These are phyloP conservation scores for Termitomyces sp. DNA, from an alignment of 768 basidiomycete species.

Conservation along the genomic window DNA sequence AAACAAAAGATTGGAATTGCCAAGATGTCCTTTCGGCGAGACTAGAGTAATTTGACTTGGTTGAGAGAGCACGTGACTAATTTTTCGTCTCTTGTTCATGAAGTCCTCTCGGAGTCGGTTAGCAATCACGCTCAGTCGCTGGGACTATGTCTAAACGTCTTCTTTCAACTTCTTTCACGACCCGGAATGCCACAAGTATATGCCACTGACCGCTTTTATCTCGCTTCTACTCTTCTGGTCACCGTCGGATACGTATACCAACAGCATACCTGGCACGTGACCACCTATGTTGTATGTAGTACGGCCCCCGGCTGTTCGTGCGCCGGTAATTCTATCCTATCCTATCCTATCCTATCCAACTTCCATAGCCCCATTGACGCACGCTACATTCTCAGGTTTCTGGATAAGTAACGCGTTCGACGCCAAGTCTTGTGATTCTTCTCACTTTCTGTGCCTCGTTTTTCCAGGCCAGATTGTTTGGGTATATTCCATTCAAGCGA, in stretches of 20 bases:
- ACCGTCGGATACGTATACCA: conserved; percentile 49
- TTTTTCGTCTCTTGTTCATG: neutral
- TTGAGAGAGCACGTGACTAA: neutral
- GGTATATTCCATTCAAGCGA: neutral
- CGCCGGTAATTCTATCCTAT: too few species aligned
- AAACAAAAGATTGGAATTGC: neutral
- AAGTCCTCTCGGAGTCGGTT: too few species aligned
- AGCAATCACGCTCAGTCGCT: too few species aligned
- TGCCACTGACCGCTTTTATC: neutral
- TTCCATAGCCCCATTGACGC: too few species aligned
- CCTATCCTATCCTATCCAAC: too few species aligned
- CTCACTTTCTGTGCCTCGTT: neutral
- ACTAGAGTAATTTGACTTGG: too few species aligned
- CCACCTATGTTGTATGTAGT: too few species aligned
- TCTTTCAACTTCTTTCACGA: neutral
- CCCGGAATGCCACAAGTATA: neutral
- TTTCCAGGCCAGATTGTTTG: neutral
- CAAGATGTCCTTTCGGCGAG: too few species aligned
- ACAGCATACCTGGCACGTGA: too few species aligned
- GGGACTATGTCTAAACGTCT: neutral
- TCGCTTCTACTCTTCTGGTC: conserved; percentile 42
- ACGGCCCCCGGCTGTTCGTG: too few species aligned
- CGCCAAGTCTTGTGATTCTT: neutral
- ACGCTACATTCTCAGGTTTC: neutral
- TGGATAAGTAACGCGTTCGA: neutral